Conservation (phyloP, 2,329 filamentous ascomycete species). For the Aspergillus aculeatinus region DNA sequence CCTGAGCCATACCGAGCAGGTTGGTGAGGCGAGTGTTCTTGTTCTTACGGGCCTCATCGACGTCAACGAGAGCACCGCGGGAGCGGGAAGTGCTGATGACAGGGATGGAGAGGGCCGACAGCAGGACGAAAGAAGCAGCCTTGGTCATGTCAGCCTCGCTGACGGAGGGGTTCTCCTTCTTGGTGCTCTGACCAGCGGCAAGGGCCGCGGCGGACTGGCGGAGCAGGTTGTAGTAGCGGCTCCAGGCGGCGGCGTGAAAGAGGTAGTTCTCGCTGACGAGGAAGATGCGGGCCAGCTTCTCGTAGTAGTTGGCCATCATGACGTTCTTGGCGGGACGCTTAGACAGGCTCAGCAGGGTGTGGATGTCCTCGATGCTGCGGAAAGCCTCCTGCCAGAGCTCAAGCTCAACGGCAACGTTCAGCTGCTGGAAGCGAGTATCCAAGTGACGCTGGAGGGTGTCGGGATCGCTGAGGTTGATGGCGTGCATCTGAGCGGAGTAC, state of each 20-base stretch:
- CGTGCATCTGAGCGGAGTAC: constrained; percentile 98
- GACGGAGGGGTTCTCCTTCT: constrained; percentile 89
- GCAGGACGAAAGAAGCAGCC: constrained; percentile 89
- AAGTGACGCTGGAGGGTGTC: constrained; percentile 96
- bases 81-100: constrained; percentile 98
- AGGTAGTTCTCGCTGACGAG: constrained; percentile 99
- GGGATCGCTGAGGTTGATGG: constrained; percentile 96
- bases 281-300: constrained; percentile 98
- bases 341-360: constrained; percentile 94
- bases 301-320: constrained; percentile 99
- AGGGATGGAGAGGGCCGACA: constrained; percentile 94
- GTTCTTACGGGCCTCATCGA: constrained; percentile 95
- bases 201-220: constrained; percentile 84
- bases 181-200: constrained; percentile 80
- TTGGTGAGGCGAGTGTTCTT: constrained; percentile 98
- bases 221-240: constrained; percentile 93
- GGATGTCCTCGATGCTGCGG: constrained; percentile 97
- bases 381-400: constrained; percentile 99
- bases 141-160: constrained; percentile 89
- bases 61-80: constrained; percentile 91
- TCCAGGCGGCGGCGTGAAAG: constrained; percentile 98
- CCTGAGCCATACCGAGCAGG: constrained; percentile 85
- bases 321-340: constrained; percentile 97
- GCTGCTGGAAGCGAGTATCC: constrained; percentile 96
- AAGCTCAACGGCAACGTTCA: constrained; percentile 96